Percentiles rank a stretch among this genome's conserved stretches.
Evolutionary conservation across 306 rosid genomes (phyloP).

Genomic region (Pyrus pyrifolia): DNA sequence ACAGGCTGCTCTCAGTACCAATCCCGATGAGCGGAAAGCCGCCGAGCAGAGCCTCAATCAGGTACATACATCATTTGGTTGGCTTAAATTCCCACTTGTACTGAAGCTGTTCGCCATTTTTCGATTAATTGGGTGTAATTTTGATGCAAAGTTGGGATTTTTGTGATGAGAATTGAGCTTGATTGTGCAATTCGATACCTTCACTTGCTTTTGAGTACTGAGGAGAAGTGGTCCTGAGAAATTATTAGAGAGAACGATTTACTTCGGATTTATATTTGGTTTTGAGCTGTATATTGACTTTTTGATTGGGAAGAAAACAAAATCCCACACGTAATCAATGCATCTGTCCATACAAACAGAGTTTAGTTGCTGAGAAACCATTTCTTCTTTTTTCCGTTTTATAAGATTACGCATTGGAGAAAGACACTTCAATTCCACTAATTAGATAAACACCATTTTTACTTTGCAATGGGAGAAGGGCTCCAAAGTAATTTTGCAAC

Average conservation of each 20-base stretch:
- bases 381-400: not conserved
- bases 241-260: not conserved
- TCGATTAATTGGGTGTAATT: not conserved
- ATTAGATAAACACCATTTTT: not conserved
- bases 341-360: too few relatives aligned
- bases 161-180: conserved; percentile 7
- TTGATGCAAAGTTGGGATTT: not conserved
- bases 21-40: conserved; percentile 86
- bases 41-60: conserved; percentile 88
- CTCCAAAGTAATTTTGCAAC: not conserved
- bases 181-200: not conserved
- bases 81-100: not conserved
- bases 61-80: conserved; percentile 27
- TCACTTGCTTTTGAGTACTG: not conserved
- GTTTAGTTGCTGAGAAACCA: not conserved
- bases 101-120: not conserved
- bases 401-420: too few relatives aligned
- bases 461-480: not conserved
- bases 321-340: too few relatives aligned
- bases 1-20: conserved; percentile 90
- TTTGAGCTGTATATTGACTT: not conserved
- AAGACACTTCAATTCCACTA: not conserved
- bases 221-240: not conserved
- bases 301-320: not conserved
- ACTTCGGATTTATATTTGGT: not conserved